Evolutionary conservation across 371 early-diverging fungal species (phyloP), one percentile per base, ranked within the genome.

Genomic region (Mortierella sp.): DNA sequence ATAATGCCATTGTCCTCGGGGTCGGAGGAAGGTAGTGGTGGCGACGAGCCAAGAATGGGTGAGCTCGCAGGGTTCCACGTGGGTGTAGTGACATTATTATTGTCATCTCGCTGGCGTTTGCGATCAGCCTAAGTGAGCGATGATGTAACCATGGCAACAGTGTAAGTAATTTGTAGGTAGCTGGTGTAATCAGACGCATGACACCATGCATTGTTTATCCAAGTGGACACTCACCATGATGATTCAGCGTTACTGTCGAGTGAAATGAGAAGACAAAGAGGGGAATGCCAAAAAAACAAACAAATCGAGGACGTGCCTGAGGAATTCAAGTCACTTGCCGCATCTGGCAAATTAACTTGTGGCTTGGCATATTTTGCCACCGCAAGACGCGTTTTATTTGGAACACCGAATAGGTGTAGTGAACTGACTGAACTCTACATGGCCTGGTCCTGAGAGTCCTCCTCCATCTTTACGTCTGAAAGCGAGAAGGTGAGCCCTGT

Each of bases 41-140:
- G 76, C 1, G 81, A 75, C 9, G 81, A 75, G 3, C 68, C 72
- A 2, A 75, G 54, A 47, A 72, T 52, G 39, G 81, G 81, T 12
- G 81, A 81, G 51, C 81, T 81, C 47, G 72, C 62, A 12, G 76
- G 70, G 51, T 75, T 67, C 67, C 71, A 64, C 24, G 65, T 39
- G 32, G 81, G 81, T 5, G 81, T 81, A 14, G 68, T 72, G 63
- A 75, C 76, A 63, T 72, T 65, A 28, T 70, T 66, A n/a, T 70
- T 66, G 72, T 81, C 81, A 66, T 79, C 79, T 64, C 81, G 68
- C 30, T 75, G 81, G 58, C 81, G 75, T 73, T 81, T 81, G 72
- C 81, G 81, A 75, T 81, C 81, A 72, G 81, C 81, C 81, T 75
- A 52, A 11, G 28, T 35, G 28, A 16, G 35, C n/a, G 26, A 52